These are phyloP conservation scores for Leptographium galeiforme DNA, from an alignment of 2,329 filamentous ascomycete species.

Conservation along the genomic window DNA sequence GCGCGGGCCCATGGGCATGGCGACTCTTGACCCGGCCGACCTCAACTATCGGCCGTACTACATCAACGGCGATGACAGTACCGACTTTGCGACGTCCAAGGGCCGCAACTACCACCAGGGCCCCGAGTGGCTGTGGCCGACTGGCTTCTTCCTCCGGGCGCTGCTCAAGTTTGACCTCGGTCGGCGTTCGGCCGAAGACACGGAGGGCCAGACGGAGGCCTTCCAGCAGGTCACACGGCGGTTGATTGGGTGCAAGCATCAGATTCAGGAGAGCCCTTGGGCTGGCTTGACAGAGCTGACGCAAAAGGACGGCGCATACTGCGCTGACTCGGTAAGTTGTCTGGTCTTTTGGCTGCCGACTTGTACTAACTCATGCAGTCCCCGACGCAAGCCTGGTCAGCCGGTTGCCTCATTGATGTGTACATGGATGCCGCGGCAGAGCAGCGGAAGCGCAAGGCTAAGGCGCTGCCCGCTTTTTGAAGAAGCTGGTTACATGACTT, in stretches of 20 bases:
- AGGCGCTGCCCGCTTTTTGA: not conserved
- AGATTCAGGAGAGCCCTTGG: constrained; percentile 71
- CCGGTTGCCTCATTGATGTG: constrained; percentile 84
- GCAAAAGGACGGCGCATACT: constrained; percentile 74
- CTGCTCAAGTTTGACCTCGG: constrained; percentile 79
- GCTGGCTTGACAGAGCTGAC: constrained; percentile 87
- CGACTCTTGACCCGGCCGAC: constrained; percentile 83
- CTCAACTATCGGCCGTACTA: constrained; percentile 92
- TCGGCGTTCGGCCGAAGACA: constrained; percentile 42
- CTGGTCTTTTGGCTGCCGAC: not conserved
- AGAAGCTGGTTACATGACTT: too few relatives aligned
- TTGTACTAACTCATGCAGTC: constrained; percentile 36
- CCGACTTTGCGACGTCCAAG: constrained; percentile 83
- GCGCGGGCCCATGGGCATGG: constrained; percentile 84
- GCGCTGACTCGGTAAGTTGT: constrained; percentile 68
- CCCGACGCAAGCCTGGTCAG: constrained; percentile 93
- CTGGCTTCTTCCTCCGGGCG: constrained; percentile 86
- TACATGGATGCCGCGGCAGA: constrained; percentile 75
- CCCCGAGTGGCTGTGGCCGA: constrained; percentile 96
- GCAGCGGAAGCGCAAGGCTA: constrained; percentile 18
- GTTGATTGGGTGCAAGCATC: constrained; percentile 70
- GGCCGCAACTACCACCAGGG: constrained; percentile 97
- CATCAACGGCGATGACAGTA: constrained; percentile 84
- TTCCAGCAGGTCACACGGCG: constrained; percentile 90
- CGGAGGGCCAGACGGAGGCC: constrained; percentile 63